phyloP scores from a whole-genome alignment of 2,329 filamentous ascomycete genomes.

The Chrysoporthe austroafricana region DNA sequence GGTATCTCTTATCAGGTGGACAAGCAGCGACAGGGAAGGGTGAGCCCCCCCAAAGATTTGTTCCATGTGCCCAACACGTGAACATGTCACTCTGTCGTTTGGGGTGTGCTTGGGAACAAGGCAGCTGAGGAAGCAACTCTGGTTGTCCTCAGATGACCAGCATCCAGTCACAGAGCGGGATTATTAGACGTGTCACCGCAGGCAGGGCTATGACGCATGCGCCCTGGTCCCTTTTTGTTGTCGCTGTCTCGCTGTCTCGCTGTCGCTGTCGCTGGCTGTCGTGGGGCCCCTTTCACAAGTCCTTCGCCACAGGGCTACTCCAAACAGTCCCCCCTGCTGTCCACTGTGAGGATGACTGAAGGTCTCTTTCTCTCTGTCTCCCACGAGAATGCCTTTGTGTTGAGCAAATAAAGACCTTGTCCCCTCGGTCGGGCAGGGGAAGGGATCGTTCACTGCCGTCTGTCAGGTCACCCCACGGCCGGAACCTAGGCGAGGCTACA shows the following conservation, averaged over 20 bases:
- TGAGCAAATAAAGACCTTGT: neutral
- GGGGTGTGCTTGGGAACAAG: neutral
- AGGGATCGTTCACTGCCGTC: neutral
- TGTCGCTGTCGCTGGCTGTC: no score
- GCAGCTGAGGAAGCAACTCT: constrained; percentile 1
- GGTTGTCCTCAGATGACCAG: neutral
- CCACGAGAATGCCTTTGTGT: neutral
- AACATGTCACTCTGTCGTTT: neutral
- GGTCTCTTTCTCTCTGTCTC: neutral
- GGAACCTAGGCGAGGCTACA: neutral
- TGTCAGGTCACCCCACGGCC: neutral
- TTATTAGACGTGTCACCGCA: neutral
- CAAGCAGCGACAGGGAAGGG: neutral
- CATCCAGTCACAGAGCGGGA: neutral
- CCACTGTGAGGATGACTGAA: no score
- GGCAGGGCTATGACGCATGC: neutral
- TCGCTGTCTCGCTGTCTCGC: neutral
- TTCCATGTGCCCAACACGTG: neutral
- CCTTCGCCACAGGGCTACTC: no score
- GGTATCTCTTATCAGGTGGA: constrained; percentile 19
- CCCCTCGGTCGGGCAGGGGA: neutral
- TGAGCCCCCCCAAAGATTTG: neutral
- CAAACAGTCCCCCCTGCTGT: no score
- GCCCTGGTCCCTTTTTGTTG: neutral
- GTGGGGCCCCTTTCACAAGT: neutral